Percentiles rank a stretch among this genome's conserved stretches.
These are phyloP conservation scores for Salix udensis DNA, from an alignment of 345 rosid genomes.

Conservation along the genomic window DNA sequence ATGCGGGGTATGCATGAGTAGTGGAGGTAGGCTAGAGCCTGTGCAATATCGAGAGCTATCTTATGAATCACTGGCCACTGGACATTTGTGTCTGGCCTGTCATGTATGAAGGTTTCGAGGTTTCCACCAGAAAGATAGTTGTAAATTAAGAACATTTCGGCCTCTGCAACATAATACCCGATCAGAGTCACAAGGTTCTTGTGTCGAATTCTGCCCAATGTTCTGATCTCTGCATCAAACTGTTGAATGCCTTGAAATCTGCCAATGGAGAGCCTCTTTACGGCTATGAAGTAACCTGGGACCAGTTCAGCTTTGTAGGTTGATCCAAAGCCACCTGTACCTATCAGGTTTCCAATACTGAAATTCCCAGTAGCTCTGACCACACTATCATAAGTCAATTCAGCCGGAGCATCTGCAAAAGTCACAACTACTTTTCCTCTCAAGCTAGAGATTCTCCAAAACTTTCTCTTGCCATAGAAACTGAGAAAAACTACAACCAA, in stretches of 20 bases:
- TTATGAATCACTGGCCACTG: slow-evolving; percentile 55
- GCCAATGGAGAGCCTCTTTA: slow-evolving; percentile 59
- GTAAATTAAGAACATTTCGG: slow-evolving; percentile 61
- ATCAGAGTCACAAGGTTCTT: slow-evolving; percentile 63
- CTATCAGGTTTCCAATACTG: slow-evolving; percentile 52
- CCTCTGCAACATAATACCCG: slow-evolving; percentile 52
- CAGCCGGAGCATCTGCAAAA: slow-evolving; percentile 52
- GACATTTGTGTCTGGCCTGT: slow-evolving; percentile 30
- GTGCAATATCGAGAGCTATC: slow-evolving; percentile 55
- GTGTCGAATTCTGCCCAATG: slow-evolving; percentile 56
- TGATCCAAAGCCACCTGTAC: slow-evolving; percentile 67
- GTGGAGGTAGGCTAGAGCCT: slow-evolving; percentile 67
- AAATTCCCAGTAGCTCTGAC: slow-evolving; percentile 55
- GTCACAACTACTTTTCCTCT: slow-evolving; percentile 47
- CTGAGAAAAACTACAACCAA: slow-evolving; percentile 19
- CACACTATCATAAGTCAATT: slow-evolving; percentile 50
- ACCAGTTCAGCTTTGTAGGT: slow-evolving; percentile 62
- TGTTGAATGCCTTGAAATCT: slow-evolving; percentile 60
- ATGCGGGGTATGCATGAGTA: slow-evolving; percentile 61
- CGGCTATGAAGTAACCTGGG: slow-evolving; percentile 57
- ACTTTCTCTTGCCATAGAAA: slow-evolving; percentile 30
- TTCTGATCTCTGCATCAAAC: slow-evolving; percentile 67
- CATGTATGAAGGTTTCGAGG: slow-evolving; percentile 63
- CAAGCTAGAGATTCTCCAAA: slow-evolving; percentile 20
- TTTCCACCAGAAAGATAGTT: slow-evolving; percentile 70